Conservation (phyloP, 495 filamentous ascomycete genomes). For the Aspergillus ostianus region DNA sequence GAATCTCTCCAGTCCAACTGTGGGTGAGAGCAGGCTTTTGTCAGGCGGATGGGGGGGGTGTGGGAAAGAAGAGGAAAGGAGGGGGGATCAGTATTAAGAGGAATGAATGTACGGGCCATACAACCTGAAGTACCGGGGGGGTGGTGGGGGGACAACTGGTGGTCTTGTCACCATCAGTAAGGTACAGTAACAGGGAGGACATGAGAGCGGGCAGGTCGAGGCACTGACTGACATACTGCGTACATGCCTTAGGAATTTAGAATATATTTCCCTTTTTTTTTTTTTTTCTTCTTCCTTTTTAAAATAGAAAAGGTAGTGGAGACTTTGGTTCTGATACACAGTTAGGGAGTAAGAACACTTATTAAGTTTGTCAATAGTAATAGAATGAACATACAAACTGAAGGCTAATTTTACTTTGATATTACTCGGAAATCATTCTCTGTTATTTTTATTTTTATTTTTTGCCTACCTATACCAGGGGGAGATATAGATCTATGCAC, state of each 20-base stretch:
- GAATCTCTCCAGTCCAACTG: not conserved
- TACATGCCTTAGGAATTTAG: no score
- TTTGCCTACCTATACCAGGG: not conserved
- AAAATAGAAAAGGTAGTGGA: not conserved
- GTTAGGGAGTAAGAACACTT: no score
- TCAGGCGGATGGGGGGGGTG: conserved; percentile 19
- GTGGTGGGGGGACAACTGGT: no score
- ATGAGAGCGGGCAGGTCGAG: no score
- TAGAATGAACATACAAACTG: no score
- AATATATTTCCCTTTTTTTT: not conserved
- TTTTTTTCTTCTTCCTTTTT: no score
- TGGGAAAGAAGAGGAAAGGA: conserved; percentile 1
- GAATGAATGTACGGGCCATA: conserved; percentile 1
- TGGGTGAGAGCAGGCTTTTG: conserved; percentile 12
- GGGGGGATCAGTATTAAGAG: conserved; percentile 12
- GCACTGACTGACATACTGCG: no score
- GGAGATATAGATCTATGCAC: not conserved
- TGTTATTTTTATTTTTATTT: no score
- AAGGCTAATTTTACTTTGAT: no score
- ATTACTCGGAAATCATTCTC: no score
- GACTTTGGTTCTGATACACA: not conserved
- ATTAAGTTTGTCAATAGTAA: not conserved
- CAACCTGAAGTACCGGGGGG: not conserved
- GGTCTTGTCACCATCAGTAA: not conserved
- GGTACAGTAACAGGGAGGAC: not conserved